phyloP scores from a whole-genome alignment of 2,329 filamentous ascomycete species.

The Trichophyton schoenleinii region DNA sequence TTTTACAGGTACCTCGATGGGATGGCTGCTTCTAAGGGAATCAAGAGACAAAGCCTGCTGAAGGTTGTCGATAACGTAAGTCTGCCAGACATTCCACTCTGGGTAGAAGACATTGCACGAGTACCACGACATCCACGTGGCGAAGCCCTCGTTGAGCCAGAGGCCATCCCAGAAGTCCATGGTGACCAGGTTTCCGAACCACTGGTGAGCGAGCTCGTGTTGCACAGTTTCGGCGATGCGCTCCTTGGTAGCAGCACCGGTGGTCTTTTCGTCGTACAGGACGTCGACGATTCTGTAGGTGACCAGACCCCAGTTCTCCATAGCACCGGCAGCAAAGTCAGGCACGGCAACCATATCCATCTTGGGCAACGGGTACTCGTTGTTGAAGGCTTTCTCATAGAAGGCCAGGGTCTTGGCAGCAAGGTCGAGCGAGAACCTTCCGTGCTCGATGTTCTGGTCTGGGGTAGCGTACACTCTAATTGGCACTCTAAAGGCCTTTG shows the following conservation, averaged over 20 bases:
- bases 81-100: conserved; percentile 97
- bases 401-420: conserved; percentile 82
- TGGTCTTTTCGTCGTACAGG: conserved; percentile 81
- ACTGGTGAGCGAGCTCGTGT: conserved; percentile 93
- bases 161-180: conserved; percentile 99
- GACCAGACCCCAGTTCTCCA: conserved; percentile 97
- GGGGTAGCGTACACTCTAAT: conserved; percentile 89
- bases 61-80: conserved; percentile 84
- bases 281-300: conserved; percentile 90
- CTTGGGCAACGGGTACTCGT: conserved; percentile 75
- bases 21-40: conserved; percentile 85
- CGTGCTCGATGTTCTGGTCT: conserved; percentile 80
- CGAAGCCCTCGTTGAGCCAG: conserved; percentile 91
- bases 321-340: conserved; percentile 87
- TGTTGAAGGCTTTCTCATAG: conserved; percentile 90
- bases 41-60: conserved; percentile 79
- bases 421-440: conserved; percentile 78
- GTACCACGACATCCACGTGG: conserved; percentile 89
- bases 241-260: conserved; percentile 79
- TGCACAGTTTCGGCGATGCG: conserved; percentile 90
- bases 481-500: conserved; percentile 78
- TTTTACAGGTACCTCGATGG: conserved; percentile 92
- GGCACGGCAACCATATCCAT: conserved; percentile 96
- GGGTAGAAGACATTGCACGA: conserved; percentile 91
- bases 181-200: conserved; percentile 94